Evolutionary conservation across 371 early-diverging fungal genomes (phyloP).

Genomic region (Coemansia sp.): DNA sequence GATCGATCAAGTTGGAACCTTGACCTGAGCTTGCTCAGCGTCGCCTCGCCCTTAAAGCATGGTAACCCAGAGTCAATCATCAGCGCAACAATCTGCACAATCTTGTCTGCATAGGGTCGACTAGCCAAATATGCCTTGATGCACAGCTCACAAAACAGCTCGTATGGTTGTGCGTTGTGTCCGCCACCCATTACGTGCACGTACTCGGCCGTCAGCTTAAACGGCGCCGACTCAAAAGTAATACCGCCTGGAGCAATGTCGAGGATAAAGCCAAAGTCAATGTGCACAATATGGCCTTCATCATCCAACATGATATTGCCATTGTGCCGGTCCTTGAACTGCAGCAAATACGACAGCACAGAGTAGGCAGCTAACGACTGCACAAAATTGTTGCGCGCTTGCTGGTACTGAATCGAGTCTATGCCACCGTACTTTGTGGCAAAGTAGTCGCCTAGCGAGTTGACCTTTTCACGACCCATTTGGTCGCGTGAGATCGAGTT

Average conservation of each 20-base stretch:
- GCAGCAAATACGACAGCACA: slow-evolving; percentile 91
- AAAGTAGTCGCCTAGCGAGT: slow-evolving; percentile 94
- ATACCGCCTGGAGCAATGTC: slow-evolving; percentile 99
- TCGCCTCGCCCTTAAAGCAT: slow-evolving; percentile 91
- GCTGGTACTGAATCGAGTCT: slow-evolving; percentile 86
- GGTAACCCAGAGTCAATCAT: slow-evolving; percentile 97
- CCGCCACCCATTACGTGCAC: slow-evolving; percentile 95
- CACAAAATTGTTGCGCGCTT: slow-evolving; percentile 95
- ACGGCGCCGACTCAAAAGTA: slow-evolving; percentile 97
- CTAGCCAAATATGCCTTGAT: slow-evolving; percentile 90
- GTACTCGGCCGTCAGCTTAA: slow-evolving; percentile 99
- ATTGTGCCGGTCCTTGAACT: slow-evolving; percentile 99
- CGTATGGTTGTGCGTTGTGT: slow-evolving; percentile 78
- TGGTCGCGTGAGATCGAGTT: slow-evolving; percentile 97
- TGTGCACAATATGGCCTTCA: slow-evolving; percentile 97
- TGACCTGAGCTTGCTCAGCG: slow-evolving; percentile 81
- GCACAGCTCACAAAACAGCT: slow-evolving; percentile 84
- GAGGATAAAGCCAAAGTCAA: slow-evolving; percentile 99
- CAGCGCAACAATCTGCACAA: slow-evolving; percentile 84
- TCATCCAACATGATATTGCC: slow-evolving; percentile 99
- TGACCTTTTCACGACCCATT: slow-evolving; percentile 98
- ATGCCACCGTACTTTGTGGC: slow-evolving; percentile 91
- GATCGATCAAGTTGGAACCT: slow-evolving; percentile 91
- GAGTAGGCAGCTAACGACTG: slow-evolving; percentile 97
- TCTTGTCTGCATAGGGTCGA: slow-evolving; percentile 91